Conservation (phyloP, 1,139 yeast genomes). For the Casaregolazyma suthepensis region DNA sequence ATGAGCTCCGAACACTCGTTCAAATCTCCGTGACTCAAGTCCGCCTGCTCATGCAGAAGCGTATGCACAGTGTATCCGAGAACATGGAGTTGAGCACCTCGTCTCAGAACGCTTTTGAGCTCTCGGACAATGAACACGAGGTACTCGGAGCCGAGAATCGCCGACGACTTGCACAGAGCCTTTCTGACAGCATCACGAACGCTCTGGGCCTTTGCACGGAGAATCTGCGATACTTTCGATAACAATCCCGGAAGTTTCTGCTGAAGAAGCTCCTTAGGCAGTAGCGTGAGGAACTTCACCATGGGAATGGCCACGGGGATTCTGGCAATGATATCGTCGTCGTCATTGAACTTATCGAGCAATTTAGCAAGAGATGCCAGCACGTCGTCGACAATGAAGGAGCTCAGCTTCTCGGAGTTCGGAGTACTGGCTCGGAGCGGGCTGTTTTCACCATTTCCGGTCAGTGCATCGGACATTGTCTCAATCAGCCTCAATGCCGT, state of each 20-base stretch:
- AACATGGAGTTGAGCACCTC: conserved; percentile 94
- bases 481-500: conserved; percentile 59
- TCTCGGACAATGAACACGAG: conserved; percentile 71
- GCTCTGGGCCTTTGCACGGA: conserved; percentile 82
- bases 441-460: conserved; percentile 14
- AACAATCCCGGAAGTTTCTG: conserved; percentile 71
- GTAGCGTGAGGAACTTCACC: conserved; percentile 60
- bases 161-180: conserved; percentile 60
- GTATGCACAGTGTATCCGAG: conserved; percentile 82
- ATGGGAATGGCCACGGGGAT: conserved; percentile 80
- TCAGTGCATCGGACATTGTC: conserved; percentile 5
- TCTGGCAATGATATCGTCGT: conserved; percentile 65
- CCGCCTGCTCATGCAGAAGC: conserved; percentile 50
- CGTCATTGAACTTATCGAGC: conserved; percentile 36
- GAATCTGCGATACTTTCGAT: conserved; percentile 79
- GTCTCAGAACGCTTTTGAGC: conserved; percentile 66
- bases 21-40: conserved; percentile 62
- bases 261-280: conserved; percentile 52
- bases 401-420: conserved; percentile 40
- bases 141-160: conserved; percentile 65
- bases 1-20: conserved; percentile 61
- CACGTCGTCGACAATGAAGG: conserved; percentile 51
- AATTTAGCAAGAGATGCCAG: conserved; percentile 58
- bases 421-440: conserved; percentile 30
- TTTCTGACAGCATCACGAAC: conserved; percentile 83